Base-by-base conservation (phyloP, 345 rosid genomes). In the Populus tremula region DNA sequence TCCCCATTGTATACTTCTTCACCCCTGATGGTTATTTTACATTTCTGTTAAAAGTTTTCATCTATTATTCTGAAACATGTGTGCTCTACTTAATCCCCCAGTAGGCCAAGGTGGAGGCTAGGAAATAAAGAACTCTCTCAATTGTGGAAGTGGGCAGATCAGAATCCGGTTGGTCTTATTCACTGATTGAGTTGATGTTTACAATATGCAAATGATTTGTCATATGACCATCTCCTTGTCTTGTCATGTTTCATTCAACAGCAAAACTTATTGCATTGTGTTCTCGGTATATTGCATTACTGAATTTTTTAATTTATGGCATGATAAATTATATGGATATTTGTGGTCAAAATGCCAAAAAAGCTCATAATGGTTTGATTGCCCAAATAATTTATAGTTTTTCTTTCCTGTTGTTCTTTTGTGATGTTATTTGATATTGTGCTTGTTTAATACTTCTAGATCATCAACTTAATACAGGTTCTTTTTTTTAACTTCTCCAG, bases 121-220 rank as follows among this genome's bases (percentile, higher is more conserved):
- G 98, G 99, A 41, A 96, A 96, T 76, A 96, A 88, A 87, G 99
- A 96, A 86, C 93, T 96, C 82, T 93, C 99, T 25, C 99, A 93
- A 78, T 83, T 96, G 74, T 96, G 99, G 99, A 92, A 93, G 82
- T 96, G 97, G 99, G 91, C 98, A 9, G 99, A 96, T 76, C 97
- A 89, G 81, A 96, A 96, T 89, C 95, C 89, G 71, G 97, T 93
- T 72, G 78, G 85, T 75, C 50, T 47, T 63, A 54, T 71, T 29
- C 73, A 33, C 64, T 25, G 23, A 23, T 23, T 23, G 64, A 59
- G 64, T 59, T 23, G 29, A 59, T 59, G 64, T n/a, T 59, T 59
- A 59, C 64, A n/a, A n/a, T 23, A 59, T 59, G 64, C 64, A 59
- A 47, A 47, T 4, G 29, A 69, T 50, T 69, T 56, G 67, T 31